Evolutionary conservation across 2,329 filamentous ascomycete species (phyloP), one percentile per base, ranked within the genome.

Genomic region (Fusarium drepaniforme): DNA sequence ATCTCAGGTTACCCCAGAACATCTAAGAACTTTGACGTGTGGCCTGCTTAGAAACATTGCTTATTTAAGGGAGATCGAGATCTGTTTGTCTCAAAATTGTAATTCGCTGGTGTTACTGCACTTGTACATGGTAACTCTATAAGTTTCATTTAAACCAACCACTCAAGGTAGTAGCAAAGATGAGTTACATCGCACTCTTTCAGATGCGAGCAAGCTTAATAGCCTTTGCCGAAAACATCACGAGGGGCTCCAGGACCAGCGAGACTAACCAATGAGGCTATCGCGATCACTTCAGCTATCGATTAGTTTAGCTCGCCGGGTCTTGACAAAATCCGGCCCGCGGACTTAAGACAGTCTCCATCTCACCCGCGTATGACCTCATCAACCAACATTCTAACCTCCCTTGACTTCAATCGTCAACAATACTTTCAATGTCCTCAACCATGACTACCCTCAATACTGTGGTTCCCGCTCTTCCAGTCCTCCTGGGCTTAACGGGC

Each of bases 401-500:
- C 44, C 18, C 21, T 46, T 38, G 28, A 28, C 28, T 28, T 28
- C 28, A 28, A 38, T 38, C 37, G 37, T 4, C 37, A 40, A 13
- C 40, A 13, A 4, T 13, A 53, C 18, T 1, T 2, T 33, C 49
- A 5, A 4, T n/a, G 8, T 21, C 11, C 2, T 9, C 9, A 13
- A 53, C 49, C 11, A 53, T 53, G 49, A 2, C 71, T 1, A 49
- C 58, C 12, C 62, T 64, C 4, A 44, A 69, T 8, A 33, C 72
- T 13, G 25, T 70, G 5, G 42, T 62, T 15, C 69, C 72, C 8
- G 65, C 53, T 8, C 15, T 75, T 18, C 72, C 72, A 23, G 33
- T 73, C 25, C 25, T 75, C 46, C 69, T 75, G n/a, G 59, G 72
- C 40, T 33, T 73, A 16, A 59, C 62, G 0, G 38, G 69, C 25